phyloP scores from a whole-genome alignment of 164 flowering plant species.

The Chimonanthus salicifolius region DNA sequence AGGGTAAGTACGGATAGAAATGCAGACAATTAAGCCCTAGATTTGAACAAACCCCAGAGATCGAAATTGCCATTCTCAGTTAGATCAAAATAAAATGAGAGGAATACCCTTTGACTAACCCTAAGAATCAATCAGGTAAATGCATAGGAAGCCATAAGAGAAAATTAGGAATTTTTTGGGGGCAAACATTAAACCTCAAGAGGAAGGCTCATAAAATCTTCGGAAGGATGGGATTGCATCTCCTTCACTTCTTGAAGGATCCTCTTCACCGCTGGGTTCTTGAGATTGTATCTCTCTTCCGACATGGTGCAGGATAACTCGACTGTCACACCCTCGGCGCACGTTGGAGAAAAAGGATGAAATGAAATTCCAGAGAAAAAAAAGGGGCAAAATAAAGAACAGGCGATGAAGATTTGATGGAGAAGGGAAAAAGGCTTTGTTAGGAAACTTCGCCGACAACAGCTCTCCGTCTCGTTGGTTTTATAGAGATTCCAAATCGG shows the following conservation, averaged over 20 bases:
- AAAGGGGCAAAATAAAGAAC: background rate
- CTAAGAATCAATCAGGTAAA: too few relatives aligned
- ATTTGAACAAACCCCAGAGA: too few relatives aligned
- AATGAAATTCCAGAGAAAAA: too few relatives aligned
- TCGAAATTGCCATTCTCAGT: too few relatives aligned
- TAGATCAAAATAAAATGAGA: too few relatives aligned
- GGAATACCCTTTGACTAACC: too few relatives aligned
- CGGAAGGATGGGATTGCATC: slow-evolving; percentile 92
- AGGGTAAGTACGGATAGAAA: too few relatives aligned
- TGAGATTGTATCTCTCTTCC: slow-evolving; percentile 76
- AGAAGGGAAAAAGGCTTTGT: background rate
- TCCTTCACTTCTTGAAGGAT: slow-evolving; percentile 94
- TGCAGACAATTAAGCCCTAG: too few relatives aligned
- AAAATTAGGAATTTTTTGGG: background rate
- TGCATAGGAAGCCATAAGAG: background rate
- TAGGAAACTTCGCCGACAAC: background rate
- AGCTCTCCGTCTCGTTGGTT: background rate
- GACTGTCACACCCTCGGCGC: slow-evolving; percentile 2
- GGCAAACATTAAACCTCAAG: slow-evolving; percentile 58
- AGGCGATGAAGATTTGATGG: background rate
- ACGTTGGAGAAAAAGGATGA: background rate
- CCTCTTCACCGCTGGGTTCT: slow-evolving; percentile 95
- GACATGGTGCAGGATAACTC: background rate
- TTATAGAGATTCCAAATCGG: background rate
- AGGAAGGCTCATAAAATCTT: slow-evolving; percentile 94